These are phyloP conservation scores for Dillenia turbinata DNA, from an alignment of 164 flowering plant genomes.

Conservation along the genomic window DNA sequence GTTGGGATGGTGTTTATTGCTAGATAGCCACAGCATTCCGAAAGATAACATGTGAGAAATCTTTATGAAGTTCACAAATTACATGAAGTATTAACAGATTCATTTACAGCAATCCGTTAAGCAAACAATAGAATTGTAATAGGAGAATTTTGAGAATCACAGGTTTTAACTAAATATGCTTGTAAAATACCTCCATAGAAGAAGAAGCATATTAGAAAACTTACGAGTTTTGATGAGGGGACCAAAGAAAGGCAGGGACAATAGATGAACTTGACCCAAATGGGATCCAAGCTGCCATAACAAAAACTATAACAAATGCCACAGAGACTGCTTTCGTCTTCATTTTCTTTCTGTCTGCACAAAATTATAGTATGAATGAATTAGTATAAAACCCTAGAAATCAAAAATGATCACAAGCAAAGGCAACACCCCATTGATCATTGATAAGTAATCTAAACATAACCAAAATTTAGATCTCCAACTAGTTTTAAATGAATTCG, in stretches of 20 bases:
- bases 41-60: not conserved
- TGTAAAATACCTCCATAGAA: not conserved
- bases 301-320: conserved; percentile 8
- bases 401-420: too few relatives aligned
- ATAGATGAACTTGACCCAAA: conserved; percentile 29
- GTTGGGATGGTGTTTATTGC: too few relatives aligned
- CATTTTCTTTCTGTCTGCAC: too few relatives aligned
- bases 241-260: conserved; percentile 68
- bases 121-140: not conserved
- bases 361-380: too few relatives aligned
- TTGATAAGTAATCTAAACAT: too few relatives aligned
- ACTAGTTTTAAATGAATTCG: too few relatives aligned
- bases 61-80: not conserved
- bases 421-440: too few relatives aligned
- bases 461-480: too few relatives aligned
- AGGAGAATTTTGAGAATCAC: not conserved
- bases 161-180: too few relatives aligned
- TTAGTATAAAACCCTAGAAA: too few relatives aligned
- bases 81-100: not conserved
- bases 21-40: not conserved
- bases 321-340: conserved; percentile 11
- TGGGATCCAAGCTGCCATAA: conserved; percentile 18
- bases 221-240: conserved; percentile 37
- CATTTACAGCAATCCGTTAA: not conserved
- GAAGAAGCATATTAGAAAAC: conserved; percentile 3